phyloP scores from a whole-genome alignment of 2,329 filamentous ascomycete genomes.

The Venturia oleaginea region DNA sequence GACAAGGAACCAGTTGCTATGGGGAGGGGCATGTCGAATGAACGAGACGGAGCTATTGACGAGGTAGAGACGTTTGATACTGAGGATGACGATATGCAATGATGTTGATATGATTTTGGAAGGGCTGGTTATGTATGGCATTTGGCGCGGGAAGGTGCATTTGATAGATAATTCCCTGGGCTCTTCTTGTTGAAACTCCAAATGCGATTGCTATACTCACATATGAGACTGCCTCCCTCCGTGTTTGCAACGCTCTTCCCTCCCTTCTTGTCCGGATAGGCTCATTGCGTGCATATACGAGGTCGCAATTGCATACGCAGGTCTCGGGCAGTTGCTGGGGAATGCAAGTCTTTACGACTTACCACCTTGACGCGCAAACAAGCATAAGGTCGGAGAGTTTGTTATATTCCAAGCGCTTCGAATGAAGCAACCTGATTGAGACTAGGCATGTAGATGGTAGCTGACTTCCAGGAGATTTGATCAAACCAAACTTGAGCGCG shows the following conservation, averaged over 20 bases:
- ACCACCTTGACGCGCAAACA: neutral
- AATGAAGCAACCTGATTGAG: no score
- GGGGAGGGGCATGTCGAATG: conserved; percentile 37
- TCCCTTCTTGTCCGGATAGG: no score
- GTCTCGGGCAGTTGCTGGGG: neutral
- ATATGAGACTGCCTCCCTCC: neutral
- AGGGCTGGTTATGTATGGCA: neutral
- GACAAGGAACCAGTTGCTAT: conserved; percentile 50
- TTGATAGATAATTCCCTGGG: neutral
- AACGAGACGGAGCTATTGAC: conserved; percentile 67
- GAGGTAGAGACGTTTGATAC: conserved; percentile 87
- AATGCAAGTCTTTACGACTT: neutral
- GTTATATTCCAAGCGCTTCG: neutral
- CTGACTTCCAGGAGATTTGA: no score
- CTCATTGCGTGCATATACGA: no score
- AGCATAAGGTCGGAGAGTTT: neutral
- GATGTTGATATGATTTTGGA: neutral
- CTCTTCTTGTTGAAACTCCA: neutral
- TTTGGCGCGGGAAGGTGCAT: conserved; percentile 1
- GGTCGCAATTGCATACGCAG: no score
- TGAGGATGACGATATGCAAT: conserved; percentile 37
- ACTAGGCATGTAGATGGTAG: no score
- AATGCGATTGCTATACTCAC: neutral
- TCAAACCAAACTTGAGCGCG: no score
- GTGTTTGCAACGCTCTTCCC: neutral